Percentiles rank a stretch among this genome's conserved stretches.
Conservation (phyloP, 441 rosid genomes). For the Populus trichocarpa region DNA sequence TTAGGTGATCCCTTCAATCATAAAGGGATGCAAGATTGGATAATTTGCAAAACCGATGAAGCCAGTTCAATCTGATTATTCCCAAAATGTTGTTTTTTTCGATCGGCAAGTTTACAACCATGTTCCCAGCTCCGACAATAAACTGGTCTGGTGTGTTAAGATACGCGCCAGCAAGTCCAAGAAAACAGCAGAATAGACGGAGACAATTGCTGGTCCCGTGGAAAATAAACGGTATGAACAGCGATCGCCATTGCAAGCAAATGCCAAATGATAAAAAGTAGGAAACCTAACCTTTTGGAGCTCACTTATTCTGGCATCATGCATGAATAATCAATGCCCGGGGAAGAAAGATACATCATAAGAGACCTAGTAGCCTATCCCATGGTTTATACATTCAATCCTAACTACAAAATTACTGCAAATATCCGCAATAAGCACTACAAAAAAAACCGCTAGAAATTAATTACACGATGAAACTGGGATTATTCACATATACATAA, state of each 20-base stretch:
- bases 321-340: background rate
- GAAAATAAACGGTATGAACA: background rate
- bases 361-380: background rate
- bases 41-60: too few species aligned
- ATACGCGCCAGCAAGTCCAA: background rate
- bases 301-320: background rate
- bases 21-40: too few species aligned
- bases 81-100: background rate
- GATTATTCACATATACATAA: constrained; percentile 31
- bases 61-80: background rate
- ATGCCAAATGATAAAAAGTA: background rate
- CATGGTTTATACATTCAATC: background rate
- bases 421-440: background rate
- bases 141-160: background rate
- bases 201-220: background rate
- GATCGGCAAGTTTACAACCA: background rate
- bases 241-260: too few species aligned
- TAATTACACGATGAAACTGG: constrained; percentile 22
- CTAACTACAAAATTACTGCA: background rate
- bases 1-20: too few species aligned
- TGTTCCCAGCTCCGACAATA: background rate
- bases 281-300: background rate
- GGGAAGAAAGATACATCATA: background rate
- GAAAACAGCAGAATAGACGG: background rate
- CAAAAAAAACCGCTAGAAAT: constrained; percentile 19